Conservation (phyloP, 2,329 filamentous ascomycete species). For the Sporothrix variecibatus region DNA sequence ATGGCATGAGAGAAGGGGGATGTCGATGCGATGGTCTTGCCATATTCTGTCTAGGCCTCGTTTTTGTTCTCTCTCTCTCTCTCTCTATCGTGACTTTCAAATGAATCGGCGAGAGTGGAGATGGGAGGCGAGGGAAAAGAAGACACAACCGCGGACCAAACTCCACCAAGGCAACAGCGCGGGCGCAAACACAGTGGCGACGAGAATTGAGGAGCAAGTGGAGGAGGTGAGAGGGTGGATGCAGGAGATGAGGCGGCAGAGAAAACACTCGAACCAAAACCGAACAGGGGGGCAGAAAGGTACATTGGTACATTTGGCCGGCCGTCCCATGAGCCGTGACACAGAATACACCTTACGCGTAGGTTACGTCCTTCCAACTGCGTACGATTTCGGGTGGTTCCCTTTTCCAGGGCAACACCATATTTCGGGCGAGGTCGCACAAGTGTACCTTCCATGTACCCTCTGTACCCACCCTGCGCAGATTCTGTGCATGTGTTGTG, state of each 20-base stretch:
- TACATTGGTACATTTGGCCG: conserved; percentile 7
- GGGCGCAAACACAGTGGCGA: background rate
- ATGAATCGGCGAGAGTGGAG: background rate
- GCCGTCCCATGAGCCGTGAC: conserved; percentile 25
- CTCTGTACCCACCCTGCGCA: background rate
- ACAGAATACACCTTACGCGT: conserved; percentile 29
- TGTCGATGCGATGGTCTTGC: background rate
- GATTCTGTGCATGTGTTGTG: background rate
- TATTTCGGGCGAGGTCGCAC: background rate
- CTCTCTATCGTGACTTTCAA: background rate
- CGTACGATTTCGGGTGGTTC: conserved; percentile 18
- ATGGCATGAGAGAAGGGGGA: background rate
- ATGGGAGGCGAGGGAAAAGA: background rate
- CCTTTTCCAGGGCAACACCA: conserved; percentile 19
- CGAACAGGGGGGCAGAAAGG: background rate
- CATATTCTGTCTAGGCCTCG: background rate
- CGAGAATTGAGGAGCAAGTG: background rate
- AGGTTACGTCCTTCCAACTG: conserved; percentile 21
- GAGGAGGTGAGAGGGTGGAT: background rate
- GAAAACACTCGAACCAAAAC: background rate
- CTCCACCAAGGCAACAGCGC: conserved; percentile 3
- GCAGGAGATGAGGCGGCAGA: background rate
- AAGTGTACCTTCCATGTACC: background rate
- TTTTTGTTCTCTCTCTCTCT: too few relatives aligned
- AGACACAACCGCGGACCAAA: background rate